These are phyloP conservation scores for Orbilia oligospora DNA, from an alignment of 2,329 filamentous ascomycete species.

Conservation along the genomic window DNA sequence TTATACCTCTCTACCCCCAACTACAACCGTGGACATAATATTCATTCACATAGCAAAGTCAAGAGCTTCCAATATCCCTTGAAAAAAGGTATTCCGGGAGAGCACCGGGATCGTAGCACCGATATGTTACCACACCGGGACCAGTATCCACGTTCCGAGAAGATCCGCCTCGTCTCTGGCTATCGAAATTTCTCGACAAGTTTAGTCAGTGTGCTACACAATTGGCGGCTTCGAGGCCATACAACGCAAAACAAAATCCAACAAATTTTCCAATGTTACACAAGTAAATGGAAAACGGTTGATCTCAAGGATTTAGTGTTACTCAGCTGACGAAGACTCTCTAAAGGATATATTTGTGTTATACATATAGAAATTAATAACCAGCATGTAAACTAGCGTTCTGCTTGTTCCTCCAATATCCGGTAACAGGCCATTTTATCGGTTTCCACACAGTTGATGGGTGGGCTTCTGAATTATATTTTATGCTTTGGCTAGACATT, in stretches of 20 bases:
- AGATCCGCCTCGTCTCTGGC: no score
- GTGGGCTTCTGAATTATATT: neutral
- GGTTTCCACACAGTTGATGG: conserved; percentile 1
- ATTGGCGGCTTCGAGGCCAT: neutral
- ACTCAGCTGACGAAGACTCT: neutral
- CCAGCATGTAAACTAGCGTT: neutral
- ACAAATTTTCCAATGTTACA: neutral
- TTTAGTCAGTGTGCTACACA: no score
- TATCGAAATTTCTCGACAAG: no score
- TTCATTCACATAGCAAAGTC: no score
- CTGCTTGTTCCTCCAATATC: neutral
- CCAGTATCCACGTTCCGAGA: no score
- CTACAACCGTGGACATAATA: no score
- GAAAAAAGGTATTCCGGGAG: no score
- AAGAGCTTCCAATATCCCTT: no score
- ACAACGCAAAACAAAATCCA: neutral
- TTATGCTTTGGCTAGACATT: conserved; percentile 14
- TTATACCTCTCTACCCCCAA: no score
- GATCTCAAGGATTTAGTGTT: neutral
- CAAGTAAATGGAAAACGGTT: neutral
- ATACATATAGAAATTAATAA: neutral
- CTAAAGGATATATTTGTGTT: neutral
- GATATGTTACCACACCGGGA: no score
- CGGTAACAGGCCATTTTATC: neutral
- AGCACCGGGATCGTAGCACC: no score